A percentile compares a stretch with the other conserved stretches of the same genome.
Evolutionary conservation across 2,329 filamentous ascomycete species (phyloP).

Genomic region (Alternaria angustiovoidea): DNA sequence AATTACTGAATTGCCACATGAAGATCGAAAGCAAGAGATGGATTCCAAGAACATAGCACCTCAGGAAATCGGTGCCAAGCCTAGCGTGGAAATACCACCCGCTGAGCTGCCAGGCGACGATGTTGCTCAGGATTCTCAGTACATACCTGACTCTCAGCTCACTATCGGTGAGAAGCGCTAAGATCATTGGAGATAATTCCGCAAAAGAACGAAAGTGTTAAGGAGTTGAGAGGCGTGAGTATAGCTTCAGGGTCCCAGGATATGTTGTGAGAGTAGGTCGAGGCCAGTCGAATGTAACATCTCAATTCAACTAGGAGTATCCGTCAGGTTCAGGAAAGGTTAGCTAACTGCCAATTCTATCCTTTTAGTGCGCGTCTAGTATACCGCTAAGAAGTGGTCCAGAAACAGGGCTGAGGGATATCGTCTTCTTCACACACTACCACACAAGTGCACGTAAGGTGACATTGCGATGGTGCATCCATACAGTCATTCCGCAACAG

Average conservation of each 20-base stretch:
- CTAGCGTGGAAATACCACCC: neutral
- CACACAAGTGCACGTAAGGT: neutral
- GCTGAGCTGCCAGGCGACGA: neutral
- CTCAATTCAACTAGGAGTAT: neutral
- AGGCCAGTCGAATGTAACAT: neutral
- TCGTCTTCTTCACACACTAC: neutral
- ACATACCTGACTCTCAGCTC: slow-evolving; percentile 1
- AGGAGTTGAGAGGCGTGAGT: neutral
- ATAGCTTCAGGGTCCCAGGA: neutral
- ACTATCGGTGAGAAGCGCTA: neutral
- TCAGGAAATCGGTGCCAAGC: neutral
- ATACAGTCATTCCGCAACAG: neutral
- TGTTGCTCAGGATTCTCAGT: neutral
- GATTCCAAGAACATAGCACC: neutral
- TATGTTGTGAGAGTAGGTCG: neutral
- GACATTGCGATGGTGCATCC: neutral
- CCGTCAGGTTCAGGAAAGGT: neutral
- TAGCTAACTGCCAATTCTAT: neutral
- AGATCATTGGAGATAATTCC: neutral
- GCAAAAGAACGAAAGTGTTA: neutral
- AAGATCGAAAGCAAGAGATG: neutral
- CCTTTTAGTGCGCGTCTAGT: neutral
- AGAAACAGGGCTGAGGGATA: neutral
- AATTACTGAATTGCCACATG: neutral
- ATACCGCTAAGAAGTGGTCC: neutral